A percentile compares a stretch with the other conserved stretches of the same genome.
Conservation (phyloP, 306 rosid genomes). For the Crataegus laevigata region DNA sequence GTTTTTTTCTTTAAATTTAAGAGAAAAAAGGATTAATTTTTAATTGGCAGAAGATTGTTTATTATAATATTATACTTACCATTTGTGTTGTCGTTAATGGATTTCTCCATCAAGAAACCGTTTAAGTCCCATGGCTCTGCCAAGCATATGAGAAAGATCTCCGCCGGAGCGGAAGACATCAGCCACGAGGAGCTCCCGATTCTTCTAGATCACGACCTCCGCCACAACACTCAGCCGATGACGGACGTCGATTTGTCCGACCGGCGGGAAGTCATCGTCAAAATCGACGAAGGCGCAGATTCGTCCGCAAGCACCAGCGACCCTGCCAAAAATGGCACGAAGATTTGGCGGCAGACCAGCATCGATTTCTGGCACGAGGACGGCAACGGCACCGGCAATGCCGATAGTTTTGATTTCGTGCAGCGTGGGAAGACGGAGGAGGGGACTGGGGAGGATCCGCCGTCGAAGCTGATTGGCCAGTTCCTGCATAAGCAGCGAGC, state of each 20-base stretch:
- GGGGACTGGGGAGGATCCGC: conserved; percentile 70
- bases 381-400: not conserved
- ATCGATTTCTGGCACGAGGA: conserved; percentile 43
- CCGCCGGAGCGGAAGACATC: conserved; percentile 12
- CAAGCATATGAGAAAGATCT: conserved; percentile 25
- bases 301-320: not conserved
- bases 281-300: conserved; percentile 39
- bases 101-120: conserved; percentile 49
- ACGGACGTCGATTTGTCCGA: not conserved
- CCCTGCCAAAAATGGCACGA: not conserved
- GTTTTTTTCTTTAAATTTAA: not conserved
- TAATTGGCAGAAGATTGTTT: not conserved
- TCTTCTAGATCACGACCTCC: conserved; percentile 34
- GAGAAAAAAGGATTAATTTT: not conserved
- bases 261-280: conserved; percentile 43
- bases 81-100: conserved; percentile 25
- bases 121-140: conserved; percentile 46
- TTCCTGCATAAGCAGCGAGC: conserved; percentile 69
- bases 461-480: conserved; percentile 62
- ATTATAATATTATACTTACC: not conserved
- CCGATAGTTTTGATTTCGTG: conserved; percentile 38
- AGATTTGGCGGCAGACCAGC: conserved; percentile 56
- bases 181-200: conserved; percentile 50
- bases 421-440: not conserved
- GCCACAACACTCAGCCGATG: conserved; percentile 14